Evolutionary conservation across 2,329 filamentous ascomycete species (phyloP).

Genomic region (Blastomyces percursus): DNA sequence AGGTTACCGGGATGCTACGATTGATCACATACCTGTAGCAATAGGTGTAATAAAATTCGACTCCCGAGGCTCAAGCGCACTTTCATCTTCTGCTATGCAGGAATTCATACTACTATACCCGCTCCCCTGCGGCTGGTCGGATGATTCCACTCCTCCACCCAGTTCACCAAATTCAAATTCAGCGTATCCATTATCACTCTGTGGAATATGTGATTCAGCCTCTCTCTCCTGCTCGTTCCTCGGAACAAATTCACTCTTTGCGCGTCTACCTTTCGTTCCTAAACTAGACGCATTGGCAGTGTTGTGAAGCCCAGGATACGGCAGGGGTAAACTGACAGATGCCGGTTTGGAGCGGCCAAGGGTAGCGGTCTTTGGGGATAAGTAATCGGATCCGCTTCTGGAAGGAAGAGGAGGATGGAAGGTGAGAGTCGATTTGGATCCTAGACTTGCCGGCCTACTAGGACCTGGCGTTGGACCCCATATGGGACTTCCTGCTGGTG

Average conservation of each 20-base stretch:
- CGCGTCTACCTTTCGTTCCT: not conserved
- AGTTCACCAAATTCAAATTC: slow-evolving; percentile 2
- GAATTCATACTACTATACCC: not conserved
- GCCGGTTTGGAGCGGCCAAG: not conserved
- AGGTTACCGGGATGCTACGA: not conserved
- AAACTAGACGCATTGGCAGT: not conserved
- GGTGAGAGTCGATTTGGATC: not conserved
- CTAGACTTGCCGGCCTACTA: slow-evolving; percentile 12
- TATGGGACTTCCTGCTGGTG: slow-evolving; percentile 20
- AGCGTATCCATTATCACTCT: not conserved
- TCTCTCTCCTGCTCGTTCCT: not conserved
- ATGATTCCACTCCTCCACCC: not conserved
- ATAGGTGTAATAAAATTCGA: not conserved
- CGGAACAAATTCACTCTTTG: not conserved
- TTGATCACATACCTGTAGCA: slow-evolving; percentile 2
- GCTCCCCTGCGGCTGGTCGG: not conserved
- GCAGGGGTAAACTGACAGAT: not conserved
- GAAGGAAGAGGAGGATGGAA: not conserved
- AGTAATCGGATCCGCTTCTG: not conserved
- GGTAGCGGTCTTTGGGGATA: not conserved
- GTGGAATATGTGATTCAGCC: not conserved
- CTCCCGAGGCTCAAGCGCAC: no score
- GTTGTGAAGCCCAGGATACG: not conserved
- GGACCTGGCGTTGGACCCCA: slow-evolving; percentile 17
- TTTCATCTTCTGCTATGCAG: not conserved